Evolutionary conservation across 2,329 filamentous ascomycete genomes (phyloP).

Genomic region (Colletotrichum echinochloae): DNA sequence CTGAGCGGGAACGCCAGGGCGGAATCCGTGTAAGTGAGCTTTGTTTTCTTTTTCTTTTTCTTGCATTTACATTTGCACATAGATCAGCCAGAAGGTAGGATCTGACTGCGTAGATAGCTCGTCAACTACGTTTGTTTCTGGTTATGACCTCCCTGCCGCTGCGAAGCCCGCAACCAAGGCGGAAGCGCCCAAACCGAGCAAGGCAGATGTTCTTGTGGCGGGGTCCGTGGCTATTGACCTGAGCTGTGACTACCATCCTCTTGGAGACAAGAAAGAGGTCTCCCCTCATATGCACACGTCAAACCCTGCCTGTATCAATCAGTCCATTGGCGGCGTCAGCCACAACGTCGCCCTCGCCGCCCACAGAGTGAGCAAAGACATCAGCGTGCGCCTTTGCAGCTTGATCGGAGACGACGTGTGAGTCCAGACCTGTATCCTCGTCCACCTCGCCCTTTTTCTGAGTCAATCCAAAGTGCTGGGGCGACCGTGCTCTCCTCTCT

Average conservation of each 20-base stretch:
- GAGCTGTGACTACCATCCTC: conserved; percentile 77
- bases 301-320: conserved; percentile 83
- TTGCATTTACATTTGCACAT: conserved; percentile 43
- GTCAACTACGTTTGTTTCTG: conserved; percentile 34
- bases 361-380: conserved; percentile 71
- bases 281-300: conserved; percentile 78
- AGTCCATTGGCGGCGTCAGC: conserved; percentile 90
- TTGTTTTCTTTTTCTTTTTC: conserved; percentile 7
- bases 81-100: conserved; percentile 34
- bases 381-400: conserved; percentile 80
- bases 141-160: conserved; percentile 20
- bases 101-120: conserved; percentile 43
- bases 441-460: conserved; percentile 1
- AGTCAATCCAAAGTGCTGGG: conserved; percentile 69
- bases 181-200: conserved; percentile 40
- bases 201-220: conserved; percentile 81
- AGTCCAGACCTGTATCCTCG: conserved; percentile 45
- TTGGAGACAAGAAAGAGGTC: conserved; percentile 28
- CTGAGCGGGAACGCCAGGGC: conserved; percentile 28
- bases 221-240: conserved; percentile 92
- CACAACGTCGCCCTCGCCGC: conserved; percentile 91
- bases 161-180: conserved; percentile 13
- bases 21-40: conserved; percentile 39
- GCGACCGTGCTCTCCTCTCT: conserved; percentile 77
- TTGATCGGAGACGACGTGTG: conserved; percentile 83